Conservation (phyloP, 2,329 filamentous ascomycete genomes). For the Aspergillus tamarii region DNA sequence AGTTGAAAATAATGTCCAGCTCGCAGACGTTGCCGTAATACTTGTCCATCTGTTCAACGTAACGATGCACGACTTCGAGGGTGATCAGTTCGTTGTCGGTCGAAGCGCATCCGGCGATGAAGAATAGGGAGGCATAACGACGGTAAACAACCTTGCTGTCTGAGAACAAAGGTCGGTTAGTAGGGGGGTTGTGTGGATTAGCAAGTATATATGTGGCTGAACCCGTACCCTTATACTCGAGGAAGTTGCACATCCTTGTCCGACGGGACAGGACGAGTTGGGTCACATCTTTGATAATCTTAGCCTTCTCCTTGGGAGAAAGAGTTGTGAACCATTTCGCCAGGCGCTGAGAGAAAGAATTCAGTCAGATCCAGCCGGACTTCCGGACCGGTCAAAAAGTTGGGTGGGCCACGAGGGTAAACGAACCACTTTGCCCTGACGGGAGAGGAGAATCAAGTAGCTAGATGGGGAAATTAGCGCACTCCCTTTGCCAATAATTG, state of each 20-base stretch:
- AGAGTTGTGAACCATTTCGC: conserved; percentile 99
- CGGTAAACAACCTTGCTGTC: conserved; percentile 99
- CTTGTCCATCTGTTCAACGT: conserved; percentile 99
- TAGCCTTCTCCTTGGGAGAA: conserved; percentile 97
- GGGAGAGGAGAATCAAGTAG: conserved; percentile 95
- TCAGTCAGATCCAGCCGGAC: conserved; percentile 29
- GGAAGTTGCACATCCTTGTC: conserved; percentile 99
- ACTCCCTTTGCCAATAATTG: conserved; percentile 1
- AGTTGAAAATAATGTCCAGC: conserved; percentile 99
- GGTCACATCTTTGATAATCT: conserved; percentile 99
- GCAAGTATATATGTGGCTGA: conserved; percentile 3
- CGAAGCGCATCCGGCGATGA: conserved; percentile 96
- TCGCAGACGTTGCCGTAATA: conserved; percentile 99
- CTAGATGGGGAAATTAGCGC: conserved; percentile 53
- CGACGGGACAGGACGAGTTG: conserved; percentile 93
- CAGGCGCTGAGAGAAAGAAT: conserved; percentile 69
- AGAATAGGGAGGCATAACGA: conserved; percentile 97
- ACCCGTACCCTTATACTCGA: conserved; percentile 90
- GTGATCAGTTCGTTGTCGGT: conserved; percentile 98
- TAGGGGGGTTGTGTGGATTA: conserved; percentile 4
- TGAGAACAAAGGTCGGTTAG: conserved; percentile 42
- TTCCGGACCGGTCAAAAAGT: conserved; percentile 29
- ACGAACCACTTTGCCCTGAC: conserved; percentile 98
- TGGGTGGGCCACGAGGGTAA: conserved; percentile 45
- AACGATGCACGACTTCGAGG: conserved; percentile 97